phyloP scores from a whole-genome alignment of 2,329 filamentous ascomycete genomes.

The Colletotrichum paranaense region DNA sequence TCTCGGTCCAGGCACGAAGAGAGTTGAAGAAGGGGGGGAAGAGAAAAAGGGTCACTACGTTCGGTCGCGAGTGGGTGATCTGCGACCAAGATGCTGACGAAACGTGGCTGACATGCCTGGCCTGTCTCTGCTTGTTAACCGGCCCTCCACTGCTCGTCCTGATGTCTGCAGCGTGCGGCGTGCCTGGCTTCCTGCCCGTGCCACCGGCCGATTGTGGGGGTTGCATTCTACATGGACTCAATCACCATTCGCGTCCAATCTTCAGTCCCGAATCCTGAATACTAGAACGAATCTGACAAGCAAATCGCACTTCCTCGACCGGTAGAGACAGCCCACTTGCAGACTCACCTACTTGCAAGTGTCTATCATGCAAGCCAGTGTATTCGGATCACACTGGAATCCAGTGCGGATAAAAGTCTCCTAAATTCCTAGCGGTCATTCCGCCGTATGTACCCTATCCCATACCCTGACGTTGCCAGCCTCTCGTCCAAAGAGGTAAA shows the following conservation, averaged over 20 bases:
- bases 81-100: conserved; percentile 11
- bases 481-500: background rate
- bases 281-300: background rate
- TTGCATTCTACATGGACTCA: conserved; percentile 12
- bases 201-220: conserved; percentile 26
- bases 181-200: background rate
- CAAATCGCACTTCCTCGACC: background rate
- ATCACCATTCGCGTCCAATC: background rate
- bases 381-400: background rate
- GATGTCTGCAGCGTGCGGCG: background rate
- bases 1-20: background rate
- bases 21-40: background rate
- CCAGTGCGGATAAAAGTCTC: conserved; percentile 14
- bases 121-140: background rate
- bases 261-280: background rate
- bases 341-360: background rate
- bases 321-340: background rate
- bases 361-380: background rate
- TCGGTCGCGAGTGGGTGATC: background rate
- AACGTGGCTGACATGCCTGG: conserved; percentile 9
- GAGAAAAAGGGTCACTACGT: background rate
- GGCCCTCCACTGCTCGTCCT: background rate
- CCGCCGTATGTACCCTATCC: background rate
- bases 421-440: conserved; percentile 28
- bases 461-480: background rate